Conservation (phyloP, 2,329 filamentous ascomycete genomes). For the Elsinoe arachidis region DNA sequence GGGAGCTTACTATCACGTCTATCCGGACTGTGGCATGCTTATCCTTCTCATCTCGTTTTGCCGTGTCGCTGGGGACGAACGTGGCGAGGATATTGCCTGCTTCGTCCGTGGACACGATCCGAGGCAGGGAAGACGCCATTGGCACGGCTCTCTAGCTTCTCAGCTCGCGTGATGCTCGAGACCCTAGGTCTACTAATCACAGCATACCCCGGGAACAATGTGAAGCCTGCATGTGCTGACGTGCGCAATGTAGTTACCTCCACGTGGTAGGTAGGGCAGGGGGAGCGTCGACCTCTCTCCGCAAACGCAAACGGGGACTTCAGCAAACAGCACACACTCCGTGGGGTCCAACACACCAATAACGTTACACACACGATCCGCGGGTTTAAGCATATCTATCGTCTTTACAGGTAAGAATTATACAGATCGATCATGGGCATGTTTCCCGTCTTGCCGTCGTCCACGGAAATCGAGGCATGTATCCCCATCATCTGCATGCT, state of each 20-base stretch:
- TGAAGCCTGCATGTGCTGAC: no score
- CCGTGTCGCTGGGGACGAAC: slow-evolving; percentile 32
- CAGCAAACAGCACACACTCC: not conserved
- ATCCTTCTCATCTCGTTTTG: slow-evolving; percentile 25
- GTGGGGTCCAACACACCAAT: not conserved
- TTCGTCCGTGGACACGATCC: slow-evolving; percentile 33
- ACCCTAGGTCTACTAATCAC: no score
- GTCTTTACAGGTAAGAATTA: not conserved
- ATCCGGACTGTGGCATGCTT: slow-evolving; percentile 15
- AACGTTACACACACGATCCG: not conserved
- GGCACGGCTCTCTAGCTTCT: no score
- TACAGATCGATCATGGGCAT: not conserved
- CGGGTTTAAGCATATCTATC: not conserved
- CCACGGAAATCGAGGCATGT: not conserved
- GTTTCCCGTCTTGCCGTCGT: not conserved
- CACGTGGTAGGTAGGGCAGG: no score
- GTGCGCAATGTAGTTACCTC: no score
- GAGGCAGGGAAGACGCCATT: not conserved
- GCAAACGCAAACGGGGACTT: not conserved
- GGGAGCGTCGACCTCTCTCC: not conserved
- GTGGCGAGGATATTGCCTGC: slow-evolving; percentile 41
- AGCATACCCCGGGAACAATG: no score
- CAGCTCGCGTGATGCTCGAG: no score
- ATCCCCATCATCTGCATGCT: not conserved
- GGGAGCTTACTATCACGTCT: slow-evolving; percentile 17